Base-by-base conservation (phyloP, 306 rosid species). In the Albizia julibrissin region DNA sequence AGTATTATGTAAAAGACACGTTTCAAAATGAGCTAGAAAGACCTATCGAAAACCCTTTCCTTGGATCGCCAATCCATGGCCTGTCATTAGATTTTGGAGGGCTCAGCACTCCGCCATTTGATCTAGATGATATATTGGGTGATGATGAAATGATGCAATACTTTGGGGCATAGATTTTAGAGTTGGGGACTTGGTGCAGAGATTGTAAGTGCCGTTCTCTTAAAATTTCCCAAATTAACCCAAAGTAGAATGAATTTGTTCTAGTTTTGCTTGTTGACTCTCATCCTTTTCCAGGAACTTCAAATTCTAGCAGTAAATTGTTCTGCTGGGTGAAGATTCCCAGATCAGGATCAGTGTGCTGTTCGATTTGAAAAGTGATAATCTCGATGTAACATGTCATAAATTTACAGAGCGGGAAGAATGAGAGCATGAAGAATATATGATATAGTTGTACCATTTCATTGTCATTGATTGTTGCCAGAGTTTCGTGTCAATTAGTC, bases 1-100 rank as follows among this genome's bases (percentile, higher is more conserved):
- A 62, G 9, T 62, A 62, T 13, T 62, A 62, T 62, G 69, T 27
- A 27, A 62, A 62, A 62, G 69, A 62, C 5, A 14, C 69, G 27
- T 62, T 62, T 62, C 69, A 62, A 62, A 62, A 62, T 62, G 69
- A 62, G 37, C 69, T 62, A 13, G 69, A 62, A 26, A 62, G 69
- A 27, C 69, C 69, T 27, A 24, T 61, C 16, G 68, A 61, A 61
- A 61, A 24, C 68, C 8, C 37, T 61, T 62, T 62, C 69, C 34
- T 62, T 62, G 69, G 39, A 62, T 62, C 69, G 39, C 37, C 69
- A 62, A 62, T 62, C 69, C 39, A 62, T 62, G 69, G 69, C 9
- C 39, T 62, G 69, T 62, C 69, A 13, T 62, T 62, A 62, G 69
- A 62, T 62, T 62, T 62, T 62, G 69, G 39, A 27, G 69, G 69